A percentile compares a stretch with the other conserved stretches of the same genome.
Conservation (phyloP, 345 rosid species). For the Geranium brycei region DNA sequence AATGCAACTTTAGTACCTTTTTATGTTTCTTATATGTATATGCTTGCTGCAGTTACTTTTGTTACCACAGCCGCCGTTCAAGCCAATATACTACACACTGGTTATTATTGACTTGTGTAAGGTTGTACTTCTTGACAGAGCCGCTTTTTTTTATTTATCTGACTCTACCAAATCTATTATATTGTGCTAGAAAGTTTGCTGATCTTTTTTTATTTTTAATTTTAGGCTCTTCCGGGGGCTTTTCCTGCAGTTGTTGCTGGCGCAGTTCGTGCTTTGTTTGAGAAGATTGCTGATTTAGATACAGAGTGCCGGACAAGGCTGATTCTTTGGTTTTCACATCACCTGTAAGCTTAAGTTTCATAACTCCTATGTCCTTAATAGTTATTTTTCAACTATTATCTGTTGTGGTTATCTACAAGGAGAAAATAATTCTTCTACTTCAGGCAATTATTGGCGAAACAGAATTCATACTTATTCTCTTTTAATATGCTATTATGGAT, state of each 20-base stretch:
- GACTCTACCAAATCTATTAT: slow-evolving; percentile 4
- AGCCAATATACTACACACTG: slow-evolving; percentile 76
- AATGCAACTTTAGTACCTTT: not conserved
- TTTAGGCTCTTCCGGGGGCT: slow-evolving; percentile 99
- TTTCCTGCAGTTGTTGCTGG: slow-evolving; percentile 99
- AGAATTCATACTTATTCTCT: too few species aligned
- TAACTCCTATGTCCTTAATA: not conserved
- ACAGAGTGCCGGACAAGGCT: slow-evolving; percentile 90
- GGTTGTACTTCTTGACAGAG: slow-evolving; percentile 24
- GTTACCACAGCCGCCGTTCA: slow-evolving; percentile 90
- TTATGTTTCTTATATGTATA: not conserved
- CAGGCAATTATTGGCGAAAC: too few species aligned
- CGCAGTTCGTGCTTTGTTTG: slow-evolving; percentile 94
- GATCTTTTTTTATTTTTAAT: slow-evolving; percentile 14
- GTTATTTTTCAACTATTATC: too few species aligned
- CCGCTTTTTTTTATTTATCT: slow-evolving; percentile 2
- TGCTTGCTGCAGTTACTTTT: slow-evolving; percentile 59
- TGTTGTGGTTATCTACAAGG: not conserved
- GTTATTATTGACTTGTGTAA: slow-evolving; percentile 98
- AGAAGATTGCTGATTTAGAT: slow-evolving; percentile 79
- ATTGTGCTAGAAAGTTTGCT: slow-evolving; percentile 3
- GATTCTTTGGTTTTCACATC: slow-evolving; percentile 98
- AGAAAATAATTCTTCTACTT: not conserved
- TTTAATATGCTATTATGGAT: too few species aligned
- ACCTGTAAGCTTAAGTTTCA: slow-evolving; percentile 49